A percentile compares a stretch with the other conserved stretches of the same genome.
phyloP scores from a whole-genome alignment of 1,284 basidiomycete species.

The Ustilago vetiveriae region DNA sequence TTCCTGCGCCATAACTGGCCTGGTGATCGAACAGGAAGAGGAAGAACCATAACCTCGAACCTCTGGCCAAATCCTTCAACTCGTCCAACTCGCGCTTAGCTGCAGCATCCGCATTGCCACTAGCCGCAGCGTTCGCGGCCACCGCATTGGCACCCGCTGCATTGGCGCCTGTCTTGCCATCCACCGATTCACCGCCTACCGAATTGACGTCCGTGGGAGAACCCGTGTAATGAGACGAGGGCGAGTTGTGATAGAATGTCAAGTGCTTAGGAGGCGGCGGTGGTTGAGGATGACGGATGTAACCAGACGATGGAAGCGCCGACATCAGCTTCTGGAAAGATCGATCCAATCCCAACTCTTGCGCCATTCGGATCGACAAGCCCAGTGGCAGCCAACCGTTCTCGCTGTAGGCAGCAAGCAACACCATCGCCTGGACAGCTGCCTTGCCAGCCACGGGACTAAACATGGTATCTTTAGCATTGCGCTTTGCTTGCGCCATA shows the following conservation, averaged over 20 bases:
- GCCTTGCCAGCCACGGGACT: constrained; percentile 91
- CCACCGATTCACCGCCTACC: constrained; percentile 17
- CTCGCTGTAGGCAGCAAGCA: constrained; percentile 90
- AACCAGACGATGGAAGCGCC: constrained; percentile 14
- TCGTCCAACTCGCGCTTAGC: constrained; percentile 35
- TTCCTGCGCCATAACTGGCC: constrained; percentile 89
- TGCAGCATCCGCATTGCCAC: constrained; percentile 13
- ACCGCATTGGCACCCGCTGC: constrained; percentile 21
- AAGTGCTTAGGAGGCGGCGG: constrained; percentile 29
- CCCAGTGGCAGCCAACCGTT: constrained; percentile 92
- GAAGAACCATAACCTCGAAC: constrained; percentile 88
- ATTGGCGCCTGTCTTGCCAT: constrained; percentile 19
- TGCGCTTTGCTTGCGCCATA: constrained; percentile 90
- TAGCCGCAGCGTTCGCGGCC: constrained; percentile 17
- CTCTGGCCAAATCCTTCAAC: constrained; percentile 35
- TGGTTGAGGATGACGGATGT: constrained; percentile 26
- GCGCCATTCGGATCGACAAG: constrained; percentile 91
- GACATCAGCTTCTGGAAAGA: constrained; percentile 83
- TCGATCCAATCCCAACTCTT: constrained; percentile 88
- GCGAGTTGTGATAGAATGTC: constrained; percentile 42
- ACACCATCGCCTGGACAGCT: constrained; percentile 91
- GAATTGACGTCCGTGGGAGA: constrained; percentile 37
- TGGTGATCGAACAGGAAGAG: constrained; percentile 85
- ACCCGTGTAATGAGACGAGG: constrained; percentile 73
- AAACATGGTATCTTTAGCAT: constrained; percentile 88